These are phyloP conservation scores for Dactylellina haptotyla DNA, from an alignment of 2,329 filamentous ascomycete genomes.

Conservation along the genomic window DNA sequence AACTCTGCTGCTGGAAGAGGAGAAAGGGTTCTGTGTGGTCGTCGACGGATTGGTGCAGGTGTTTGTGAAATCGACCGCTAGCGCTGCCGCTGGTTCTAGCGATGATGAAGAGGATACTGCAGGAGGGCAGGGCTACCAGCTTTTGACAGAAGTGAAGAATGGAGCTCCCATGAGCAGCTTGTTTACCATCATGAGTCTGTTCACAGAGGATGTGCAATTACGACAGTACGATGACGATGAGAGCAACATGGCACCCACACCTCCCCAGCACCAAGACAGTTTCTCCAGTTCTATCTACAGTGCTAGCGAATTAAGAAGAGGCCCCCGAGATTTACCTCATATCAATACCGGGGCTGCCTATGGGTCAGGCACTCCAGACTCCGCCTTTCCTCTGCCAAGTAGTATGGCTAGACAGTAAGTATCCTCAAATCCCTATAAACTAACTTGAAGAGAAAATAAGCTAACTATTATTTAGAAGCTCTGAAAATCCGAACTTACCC, in stretches of 20 bases:
- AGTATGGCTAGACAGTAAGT: constrained; percentile 41
- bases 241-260: constrained; percentile 50
- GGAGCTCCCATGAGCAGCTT: constrained; percentile 98
- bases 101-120: constrained; percentile 67
- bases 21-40: constrained; percentile 97
- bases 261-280: constrained; percentile 34
- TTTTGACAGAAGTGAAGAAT: constrained; percentile 96
- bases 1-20: constrained; percentile 92
- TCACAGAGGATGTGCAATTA: constrained; percentile 92
- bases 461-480: constrained; percentile 13
- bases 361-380: constrained; percentile 11
- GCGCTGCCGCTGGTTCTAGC: constrained; percentile 63
- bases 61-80: constrained; percentile 87
- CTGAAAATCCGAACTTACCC: constrained; percentile 63
- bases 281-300: constrained; percentile 25
- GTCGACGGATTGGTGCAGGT: constrained; percentile 97
- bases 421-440: background rate
- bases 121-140: constrained; percentile 83
- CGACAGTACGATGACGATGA: constrained; percentile 75
- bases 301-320: constrained; percentile 11
- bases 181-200: constrained; percentile 95
- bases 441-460: background rate
- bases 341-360: constrained; percentile 2
- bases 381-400: constrained; percentile 24
- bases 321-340: constrained; percentile 22